Evolutionary conservation across 495 filamentous ascomycete species (phyloP).

Genomic region (Podospora tetraspora): DNA sequence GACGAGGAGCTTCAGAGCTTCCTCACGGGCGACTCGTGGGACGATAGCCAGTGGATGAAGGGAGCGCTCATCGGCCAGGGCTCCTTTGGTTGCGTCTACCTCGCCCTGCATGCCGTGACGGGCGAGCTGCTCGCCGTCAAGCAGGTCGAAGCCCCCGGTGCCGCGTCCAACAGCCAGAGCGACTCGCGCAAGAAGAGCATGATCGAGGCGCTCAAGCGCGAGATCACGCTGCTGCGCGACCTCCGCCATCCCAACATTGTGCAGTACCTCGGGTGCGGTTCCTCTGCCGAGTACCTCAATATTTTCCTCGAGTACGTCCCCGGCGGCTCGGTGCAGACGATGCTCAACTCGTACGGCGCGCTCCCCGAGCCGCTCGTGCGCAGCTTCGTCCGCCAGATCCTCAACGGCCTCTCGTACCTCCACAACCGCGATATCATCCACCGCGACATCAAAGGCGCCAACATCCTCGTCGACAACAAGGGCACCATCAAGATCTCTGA

Average conservation of each 20-base stretch:
- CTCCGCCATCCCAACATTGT: constrained; percentile 97
- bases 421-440: constrained; percentile 96
- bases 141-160: constrained; percentile 89
- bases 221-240: constrained; percentile 90
- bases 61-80: constrained; percentile 94
- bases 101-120: constrained; percentile 94
- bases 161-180: constrained; percentile 67
- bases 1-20: constrained; percentile 74
- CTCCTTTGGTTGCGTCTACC: constrained; percentile 93
- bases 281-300: constrained; percentile 87
- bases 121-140: constrained; percentile 98
- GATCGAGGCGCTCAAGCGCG: constrained; percentile 93
- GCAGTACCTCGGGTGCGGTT: constrained; percentile 91
- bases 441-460: constrained; percentile 97
- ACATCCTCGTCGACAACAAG: constrained; percentile 98
- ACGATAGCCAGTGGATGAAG: constrained; percentile 98
- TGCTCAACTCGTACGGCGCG: constrained; percentile 97
- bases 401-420: constrained; percentile 89
- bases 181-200: constrained; percentile 94
- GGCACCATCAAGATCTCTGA: constrained; percentile 99
- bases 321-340: constrained; percentile 92
- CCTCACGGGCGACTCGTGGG: constrained; percentile 86
- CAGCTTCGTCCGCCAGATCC: constrained; percentile 95
- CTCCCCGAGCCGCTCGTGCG: constrained; percentile 89
- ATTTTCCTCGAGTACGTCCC: constrained; percentile 99